phyloP scores from a whole-genome alignment of 768 basidiomycete species.

The Holtermanniella nyarrowii region DNA sequence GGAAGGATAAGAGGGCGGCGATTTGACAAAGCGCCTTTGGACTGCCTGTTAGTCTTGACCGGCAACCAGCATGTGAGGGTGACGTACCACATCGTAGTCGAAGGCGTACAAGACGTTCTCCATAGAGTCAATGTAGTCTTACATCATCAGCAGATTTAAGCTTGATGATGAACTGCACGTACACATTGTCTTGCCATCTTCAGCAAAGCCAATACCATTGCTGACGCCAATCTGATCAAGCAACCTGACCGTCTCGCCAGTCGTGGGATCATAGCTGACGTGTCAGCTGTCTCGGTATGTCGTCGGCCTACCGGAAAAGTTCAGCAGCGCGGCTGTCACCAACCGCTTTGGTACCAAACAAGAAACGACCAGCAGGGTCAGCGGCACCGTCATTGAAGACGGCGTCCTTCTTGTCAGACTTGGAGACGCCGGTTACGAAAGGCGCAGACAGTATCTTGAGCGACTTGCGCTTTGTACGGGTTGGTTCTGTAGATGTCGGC shows the following conservation, averaged over 20 bases:
- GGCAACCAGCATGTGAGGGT: not conserved
- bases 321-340: conserved; percentile 8
- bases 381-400: conserved; percentile 37
- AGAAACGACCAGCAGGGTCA: conserved; percentile 30
- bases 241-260: conserved; percentile 21
- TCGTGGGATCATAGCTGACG: conserved; percentile 23
- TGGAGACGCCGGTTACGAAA: conserved; percentile 7
- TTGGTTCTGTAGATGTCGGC: conserved; percentile 11
- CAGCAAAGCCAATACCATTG: conserved; percentile 35
- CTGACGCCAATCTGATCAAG: conserved; percentile 21
- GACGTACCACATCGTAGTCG: conserved; percentile 16
- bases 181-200: conserved; percentile 36
- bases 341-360: conserved; percentile 23
- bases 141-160: not conserved
- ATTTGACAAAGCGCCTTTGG: not conserved
- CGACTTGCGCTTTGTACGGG: conserved; percentile 8
- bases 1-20: not conserved
- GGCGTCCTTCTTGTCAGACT: conserved; percentile 8
- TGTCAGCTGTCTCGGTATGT: not conserved
- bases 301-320: conserved; percentile 15
- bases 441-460: conserved; percentile 15
- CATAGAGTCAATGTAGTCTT: conserved; percentile 38
- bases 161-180: not conserved
- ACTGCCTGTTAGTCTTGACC: not conserved
- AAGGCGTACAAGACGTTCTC: conserved; percentile 15